phyloP scores from a whole-genome alignment of 768 basidiomycete species.

The Botryobasidium botryosum region DNA sequence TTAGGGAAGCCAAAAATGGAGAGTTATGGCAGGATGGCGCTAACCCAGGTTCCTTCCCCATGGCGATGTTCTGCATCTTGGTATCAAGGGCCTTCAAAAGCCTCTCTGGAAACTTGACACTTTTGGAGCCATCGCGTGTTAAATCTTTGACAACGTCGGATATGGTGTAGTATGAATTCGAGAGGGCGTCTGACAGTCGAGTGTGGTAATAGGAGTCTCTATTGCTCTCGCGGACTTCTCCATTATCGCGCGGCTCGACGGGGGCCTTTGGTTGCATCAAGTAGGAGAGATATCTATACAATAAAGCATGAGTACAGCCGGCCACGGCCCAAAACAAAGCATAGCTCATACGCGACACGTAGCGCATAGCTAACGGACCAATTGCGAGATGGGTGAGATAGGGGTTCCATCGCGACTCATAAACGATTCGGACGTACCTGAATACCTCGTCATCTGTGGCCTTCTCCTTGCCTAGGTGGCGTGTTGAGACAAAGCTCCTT shows the following conservation, averaged over 20 bases:
- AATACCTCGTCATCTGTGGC: too few relatives aligned
- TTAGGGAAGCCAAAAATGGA: constrained; percentile 2
- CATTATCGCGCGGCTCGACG: constrained; percentile 36
- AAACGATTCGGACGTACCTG: too few relatives aligned
- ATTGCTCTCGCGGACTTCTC: constrained; percentile 12
- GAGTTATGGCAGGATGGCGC: constrained; percentile 22
- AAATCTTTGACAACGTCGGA: constrained; percentile 70
- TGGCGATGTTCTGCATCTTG: constrained; percentile 79
- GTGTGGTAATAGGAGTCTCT: constrained; percentile 35
- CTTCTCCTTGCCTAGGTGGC: too few relatives aligned
- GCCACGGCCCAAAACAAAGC: neutral
- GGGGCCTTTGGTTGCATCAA: constrained; percentile 21
- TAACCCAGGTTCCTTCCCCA: constrained; percentile 81
- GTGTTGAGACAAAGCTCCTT: too few relatives aligned
- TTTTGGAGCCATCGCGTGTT: constrained; percentile 52
- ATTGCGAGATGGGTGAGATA: constrained; percentile 10
- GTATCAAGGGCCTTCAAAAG: constrained; percentile 79
- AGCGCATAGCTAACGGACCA: constrained; percentile 67
- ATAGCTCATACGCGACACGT: constrained; percentile 56
- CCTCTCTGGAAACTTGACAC: constrained; percentile 88
- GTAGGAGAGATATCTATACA: constrained; percentile 57
- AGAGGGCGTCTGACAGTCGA: constrained; percentile 45
- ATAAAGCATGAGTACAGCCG: constrained; percentile 3
- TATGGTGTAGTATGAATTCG: constrained; percentile 37
- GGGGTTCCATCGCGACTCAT: too few relatives aligned